Percentiles rank a stretch among this genome's conserved stretches.
phyloP scores from a whole-genome alignment of 345 rosid genomes.

The Citropsis articulata region DNA sequence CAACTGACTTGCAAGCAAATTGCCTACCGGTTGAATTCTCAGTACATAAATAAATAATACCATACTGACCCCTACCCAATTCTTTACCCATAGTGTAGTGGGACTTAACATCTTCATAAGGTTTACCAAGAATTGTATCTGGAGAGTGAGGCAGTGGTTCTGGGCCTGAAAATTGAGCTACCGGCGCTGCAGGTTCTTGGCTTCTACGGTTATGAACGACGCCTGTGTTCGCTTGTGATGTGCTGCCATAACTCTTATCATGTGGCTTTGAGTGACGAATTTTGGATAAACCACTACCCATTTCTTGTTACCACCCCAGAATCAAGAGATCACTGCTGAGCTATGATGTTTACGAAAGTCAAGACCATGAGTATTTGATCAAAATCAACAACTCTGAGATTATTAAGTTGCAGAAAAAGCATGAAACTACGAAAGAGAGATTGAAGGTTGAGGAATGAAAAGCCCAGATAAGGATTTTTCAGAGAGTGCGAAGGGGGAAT shows the following conservation, averaged over 20 bases:
- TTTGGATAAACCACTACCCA: slow-evolving; percentile 4
- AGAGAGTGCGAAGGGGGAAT: no score
- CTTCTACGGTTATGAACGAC: no score
- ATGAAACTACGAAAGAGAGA: no score
- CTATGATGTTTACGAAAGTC: no score
- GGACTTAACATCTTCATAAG: slow-evolving; percentile 57
- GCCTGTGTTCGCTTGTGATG: slow-evolving; percentile 30
- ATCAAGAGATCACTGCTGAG: no score
- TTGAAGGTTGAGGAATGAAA: no score
- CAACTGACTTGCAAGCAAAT: slow-evolving; percentile 37
- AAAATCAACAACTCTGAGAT: no score
- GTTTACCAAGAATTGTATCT: neutral
- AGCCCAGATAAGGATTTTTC: no score
- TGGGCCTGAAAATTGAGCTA: slow-evolving; percentile 33
- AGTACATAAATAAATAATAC: slow-evolving; percentile 28
- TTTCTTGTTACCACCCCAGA: no score
- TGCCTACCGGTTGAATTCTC: slow-evolving; percentile 30
- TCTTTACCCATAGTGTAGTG: slow-evolving; percentile 30
- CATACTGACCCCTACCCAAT: slow-evolving; percentile 39
- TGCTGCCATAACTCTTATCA: slow-evolving; percentile 33
- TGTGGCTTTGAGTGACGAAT: slow-evolving; percentile 23
- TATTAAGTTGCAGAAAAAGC: no score
- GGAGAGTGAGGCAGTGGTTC: slow-evolving; percentile 25
- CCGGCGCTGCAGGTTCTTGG: neutral
- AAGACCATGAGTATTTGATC: no score